Percentiles rank a stretch among this genome's conserved stretches.
phyloP scores from a whole-genome alignment of 1,139 yeast genomes.

The Wickerhamiella pararugosa region DNA sequence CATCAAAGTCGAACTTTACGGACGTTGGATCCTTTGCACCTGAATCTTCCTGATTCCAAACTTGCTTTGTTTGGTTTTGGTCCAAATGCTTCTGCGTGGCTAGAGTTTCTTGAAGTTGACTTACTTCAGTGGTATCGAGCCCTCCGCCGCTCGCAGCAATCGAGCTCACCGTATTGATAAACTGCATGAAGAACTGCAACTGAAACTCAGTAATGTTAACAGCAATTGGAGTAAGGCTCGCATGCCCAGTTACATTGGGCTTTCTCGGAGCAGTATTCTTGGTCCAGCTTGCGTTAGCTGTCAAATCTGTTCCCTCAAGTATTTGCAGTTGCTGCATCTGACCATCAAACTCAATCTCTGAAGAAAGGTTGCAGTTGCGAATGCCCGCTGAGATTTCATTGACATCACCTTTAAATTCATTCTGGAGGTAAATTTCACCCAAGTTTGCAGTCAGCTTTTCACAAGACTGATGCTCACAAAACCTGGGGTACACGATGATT shows the following conservation, averaged over 20 bases:
- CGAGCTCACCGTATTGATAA: slow-evolving; percentile 42
- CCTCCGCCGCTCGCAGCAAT: slow-evolving; percentile 35
- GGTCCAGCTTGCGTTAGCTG: slow-evolving; percentile 43
- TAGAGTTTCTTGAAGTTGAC: slow-evolving; percentile 27
- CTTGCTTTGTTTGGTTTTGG: slow-evolving; percentile 8
- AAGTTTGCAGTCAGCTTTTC: slow-evolving; percentile 58
- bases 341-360: slow-evolving; percentile 23
- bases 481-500: slow-evolving; percentile 58
- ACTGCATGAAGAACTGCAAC: slow-evolving; percentile 39
- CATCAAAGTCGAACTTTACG: slow-evolving; percentile 12
- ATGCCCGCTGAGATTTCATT: slow-evolving; percentile 56
- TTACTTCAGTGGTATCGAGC: slow-evolving; percentile 33
- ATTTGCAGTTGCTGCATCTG: slow-evolving; percentile 8
- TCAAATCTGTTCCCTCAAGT: slow-evolving; percentile 22
- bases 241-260: slow-evolving; percentile 42
- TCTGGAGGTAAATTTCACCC: slow-evolving; percentile 70
- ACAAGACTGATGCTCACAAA: slow-evolving; percentile 22
- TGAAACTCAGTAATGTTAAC: slow-evolving; percentile 68
- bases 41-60: slow-evolving; percentile 5
- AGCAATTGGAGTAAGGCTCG: slow-evolving; percentile 51
- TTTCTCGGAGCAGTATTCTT: slow-evolving; percentile 22
- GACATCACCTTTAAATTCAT: slow-evolving; percentile 33
- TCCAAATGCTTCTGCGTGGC: slow-evolving; percentile 17
- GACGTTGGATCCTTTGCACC: slow-evolving; percentile 6
- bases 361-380: slow-evolving; percentile 49